These are phyloP conservation scores for Hibiscus trionum DNA, from an alignment of 345 rosid genomes.

Conservation along the genomic window DNA sequence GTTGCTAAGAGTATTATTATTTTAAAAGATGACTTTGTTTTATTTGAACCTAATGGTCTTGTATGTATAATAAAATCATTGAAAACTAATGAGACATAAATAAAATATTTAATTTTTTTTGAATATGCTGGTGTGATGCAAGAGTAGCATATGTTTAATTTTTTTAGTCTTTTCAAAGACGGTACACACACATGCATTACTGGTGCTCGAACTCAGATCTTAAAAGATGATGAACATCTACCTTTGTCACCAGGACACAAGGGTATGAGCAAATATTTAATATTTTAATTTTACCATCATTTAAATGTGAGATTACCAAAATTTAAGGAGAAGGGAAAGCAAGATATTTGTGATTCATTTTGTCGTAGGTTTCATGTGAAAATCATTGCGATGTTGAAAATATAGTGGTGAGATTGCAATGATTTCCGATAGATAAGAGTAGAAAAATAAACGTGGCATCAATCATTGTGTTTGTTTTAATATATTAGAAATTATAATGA, in stretches of 20 bases:
- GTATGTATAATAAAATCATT: too few species aligned
- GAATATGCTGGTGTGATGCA: too few species aligned
- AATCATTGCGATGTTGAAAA: background rate
- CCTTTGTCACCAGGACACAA: too few species aligned
- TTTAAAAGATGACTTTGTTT: background rate
- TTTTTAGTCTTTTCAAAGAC: too few species aligned
- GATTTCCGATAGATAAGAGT: background rate
- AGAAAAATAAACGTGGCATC: background rate
- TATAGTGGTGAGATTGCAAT: background rate
- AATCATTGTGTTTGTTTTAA: background rate
- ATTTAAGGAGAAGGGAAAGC: slow-evolving; percentile 8
- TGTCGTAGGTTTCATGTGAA: background rate
- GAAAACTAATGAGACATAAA: too few species aligned
- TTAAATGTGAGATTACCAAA: slow-evolving; percentile 8
- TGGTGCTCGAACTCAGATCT: too few species aligned
- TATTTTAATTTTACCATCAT: background rate
- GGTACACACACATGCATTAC: too few species aligned
- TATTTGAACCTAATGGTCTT: background rate
- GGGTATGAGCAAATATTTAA: too few species aligned
- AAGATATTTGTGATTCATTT: background rate
- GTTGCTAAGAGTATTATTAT: background rate
- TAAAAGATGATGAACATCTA: too few species aligned
- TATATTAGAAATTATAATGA: background rate
- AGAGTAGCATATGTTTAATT: too few species aligned
- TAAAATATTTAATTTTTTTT: too few species aligned